Evolutionary conservation across 1,139 yeast genomes (phyloP).

Genomic region (Yamadazyma sp.): DNA sequence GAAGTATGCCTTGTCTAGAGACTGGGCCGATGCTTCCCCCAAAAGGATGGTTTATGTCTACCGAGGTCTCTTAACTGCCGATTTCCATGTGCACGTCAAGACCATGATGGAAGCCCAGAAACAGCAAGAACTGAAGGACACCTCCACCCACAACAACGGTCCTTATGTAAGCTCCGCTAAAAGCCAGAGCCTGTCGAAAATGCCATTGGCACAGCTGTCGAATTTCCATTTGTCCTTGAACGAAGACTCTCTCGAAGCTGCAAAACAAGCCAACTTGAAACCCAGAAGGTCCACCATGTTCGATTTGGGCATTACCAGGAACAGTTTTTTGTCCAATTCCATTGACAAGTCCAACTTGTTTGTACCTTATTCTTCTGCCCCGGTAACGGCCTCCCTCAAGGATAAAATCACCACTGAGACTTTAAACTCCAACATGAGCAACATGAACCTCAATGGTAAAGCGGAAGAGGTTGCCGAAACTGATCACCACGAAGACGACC

Average conservation of each 20-base stretch:
- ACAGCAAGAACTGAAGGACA: slow-evolving; percentile 13
- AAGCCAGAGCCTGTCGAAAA: background rate
- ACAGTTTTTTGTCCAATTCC: slow-evolving; percentile 44
- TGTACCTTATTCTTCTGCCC: slow-evolving; percentile 73
- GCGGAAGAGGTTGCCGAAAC: background rate
- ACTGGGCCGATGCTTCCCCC: slow-evolving; percentile 88
- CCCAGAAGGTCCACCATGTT: slow-evolving; percentile 51
- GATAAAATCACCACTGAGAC: slow-evolving; percentile 10
- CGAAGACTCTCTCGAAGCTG: slow-evolving; percentile 22
- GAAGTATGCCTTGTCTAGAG: slow-evolving; percentile 73
- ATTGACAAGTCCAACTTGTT: slow-evolving; percentile 55
- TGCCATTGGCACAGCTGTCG: slow-evolving; percentile 6
- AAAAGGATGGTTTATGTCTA: slow-evolving; percentile 86
- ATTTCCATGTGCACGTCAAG: slow-evolving; percentile 68
- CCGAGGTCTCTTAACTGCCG: slow-evolving; percentile 71
- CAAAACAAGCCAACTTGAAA: slow-evolving; percentile 27
- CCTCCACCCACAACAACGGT: background rate
- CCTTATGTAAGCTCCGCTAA: background rate
- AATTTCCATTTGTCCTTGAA: slow-evolving; percentile 1
- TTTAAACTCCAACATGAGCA: slow-evolving; percentile 5
- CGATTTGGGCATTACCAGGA: slow-evolving; percentile 45
- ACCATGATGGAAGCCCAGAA: slow-evolving; percentile 48
- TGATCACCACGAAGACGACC: slow-evolving; percentile 8
- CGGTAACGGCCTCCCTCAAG: slow-evolving; percentile 66
- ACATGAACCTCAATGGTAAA: slow-evolving; percentile 3